Base-by-base conservation (phyloP, 768 basidiomycete species). In the Agaricus sinodeliciosus region DNA sequence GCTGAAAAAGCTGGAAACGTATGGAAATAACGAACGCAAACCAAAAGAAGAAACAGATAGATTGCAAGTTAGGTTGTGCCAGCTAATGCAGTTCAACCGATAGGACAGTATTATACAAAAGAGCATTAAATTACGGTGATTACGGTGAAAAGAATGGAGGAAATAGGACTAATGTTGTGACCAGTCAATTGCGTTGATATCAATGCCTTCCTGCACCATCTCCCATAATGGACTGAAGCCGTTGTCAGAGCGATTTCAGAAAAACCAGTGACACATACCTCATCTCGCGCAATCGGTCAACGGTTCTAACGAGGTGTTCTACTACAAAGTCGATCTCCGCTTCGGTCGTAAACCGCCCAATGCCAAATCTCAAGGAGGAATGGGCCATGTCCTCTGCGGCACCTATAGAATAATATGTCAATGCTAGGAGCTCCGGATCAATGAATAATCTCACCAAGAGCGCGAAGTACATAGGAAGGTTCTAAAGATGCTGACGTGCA, bases 301-400 rank as follows among this genome's bases (percentile, higher is more conserved):
- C 96, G n/a, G 89, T 89, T 27, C 77, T 75, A 16, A 94, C 82
- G 48, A 98, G 92, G 62, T 91, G 86, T 58, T 81, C 77, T 36
- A 94, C 79, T 45, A 99, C 95, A 59, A 90, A 93, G 67, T 99
- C 96, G 54, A 99, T 79, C 71, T 99, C 96, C 3, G 85, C 90
- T 65, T 97, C 94, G 1, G 96, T 99, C 15, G 95, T 98, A 69
- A 99, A 99, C 18, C 96, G 84, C 22, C 96, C 96, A 56, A 99
- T 88, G 43, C 96, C 96, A 68, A 99, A 99, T 22, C 96, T 88
- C 51, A 99, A 77, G 15, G 93, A 95, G 15, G 94, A 96, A 66
- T 99, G 96, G 0, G 96, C 96, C 94, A 97, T 96, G 63, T 98
- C 96, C 66, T 99, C 96, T 25, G 94, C 93, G 34, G 95, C 92